Base-by-base conservation (phyloP, 2,329 filamentous ascomycete genomes). In the Cercospora zeae-maydis region DNA sequence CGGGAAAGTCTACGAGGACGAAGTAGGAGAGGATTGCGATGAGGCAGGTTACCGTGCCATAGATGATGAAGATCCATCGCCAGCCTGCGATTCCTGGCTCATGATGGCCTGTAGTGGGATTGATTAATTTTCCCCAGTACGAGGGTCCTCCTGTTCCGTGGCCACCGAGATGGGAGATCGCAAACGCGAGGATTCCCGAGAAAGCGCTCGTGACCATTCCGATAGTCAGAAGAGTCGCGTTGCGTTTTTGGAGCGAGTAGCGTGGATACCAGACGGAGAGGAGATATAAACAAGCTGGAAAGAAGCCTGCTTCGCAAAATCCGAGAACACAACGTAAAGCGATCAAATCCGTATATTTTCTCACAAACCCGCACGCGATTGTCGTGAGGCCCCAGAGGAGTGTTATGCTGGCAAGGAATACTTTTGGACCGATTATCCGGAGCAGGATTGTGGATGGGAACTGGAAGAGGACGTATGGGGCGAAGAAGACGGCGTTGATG, bases 121-220 rank as follows among this genome's bases (percentile, higher is more conserved):
- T 51, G 3, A 27, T 27, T 21, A 71, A 80, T 78, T 70, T 77
- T 56, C 47, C 56, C 42, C 59, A 64, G n/a, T 39, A 52, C 27
- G 16, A 24, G 1, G 59, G 60, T 33, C 63, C 63, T 33, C 63
- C 63, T 13, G 11, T 33, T 57, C 57, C 51, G 7, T 59, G 45
- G 8, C 73, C 76, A 11, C 73, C 77, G 75, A 69, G 70, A 34
- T 67, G 67, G 2, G 77, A 78, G 39, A 84, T 83, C 1, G 73
- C 81, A 65, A 77, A 83, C 1, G 82, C 81, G 0, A 84, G 70
- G 27, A 84, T 72, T 0, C 82, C 82, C 0, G 78, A 79, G 58
- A 84, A 81, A 0, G 80, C 81, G 21, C 81, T 80, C 0, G 81
- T 79, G 42, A 84, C 71, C 53, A 77, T 10, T 62, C 70, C 45